Conservation (phyloP, 495 filamentous ascomycete genomes). For the Talaromyces borbonicus region DNA sequence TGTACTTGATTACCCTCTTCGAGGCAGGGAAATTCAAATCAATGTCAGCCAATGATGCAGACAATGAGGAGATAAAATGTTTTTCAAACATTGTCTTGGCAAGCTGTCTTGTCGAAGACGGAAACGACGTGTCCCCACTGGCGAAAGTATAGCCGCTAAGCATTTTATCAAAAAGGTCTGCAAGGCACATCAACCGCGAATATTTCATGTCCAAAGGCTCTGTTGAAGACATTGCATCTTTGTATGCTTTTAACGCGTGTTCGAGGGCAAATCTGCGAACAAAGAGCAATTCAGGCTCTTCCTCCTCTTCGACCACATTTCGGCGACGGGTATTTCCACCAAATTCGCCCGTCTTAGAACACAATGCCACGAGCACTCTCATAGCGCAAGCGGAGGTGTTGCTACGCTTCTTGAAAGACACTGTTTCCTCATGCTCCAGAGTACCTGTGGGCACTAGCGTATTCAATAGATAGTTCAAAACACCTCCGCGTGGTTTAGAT, state of each 20-base stretch:
- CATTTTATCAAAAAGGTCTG: conserved; percentile 89
- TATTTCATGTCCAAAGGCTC: conserved; percentile 85
- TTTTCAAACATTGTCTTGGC: conserved; percentile 97
- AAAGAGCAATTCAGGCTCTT: conserved; percentile 81
- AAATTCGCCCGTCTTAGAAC: conserved; percentile 72
- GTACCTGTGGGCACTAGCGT: conserved; percentile 72
- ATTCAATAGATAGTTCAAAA: conserved; percentile 88
- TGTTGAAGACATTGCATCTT: conserved; percentile 68
- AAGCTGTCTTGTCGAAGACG: conserved; percentile 53
- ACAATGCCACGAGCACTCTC: conserved; percentile 75
- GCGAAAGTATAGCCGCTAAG: conserved; percentile 65
- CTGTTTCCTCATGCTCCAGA: conserved; percentile 62
- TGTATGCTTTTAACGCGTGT: conserved; percentile 84
- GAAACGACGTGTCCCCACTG: conserved; percentile 35
- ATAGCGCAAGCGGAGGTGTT: conserved; percentile 79
- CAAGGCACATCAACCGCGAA: conserved; percentile 69
- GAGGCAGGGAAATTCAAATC: conserved; percentile 91
- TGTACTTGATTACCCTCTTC: conserved; percentile 90
- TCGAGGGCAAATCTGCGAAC: conserved; percentile 92
- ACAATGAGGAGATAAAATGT: conserved; percentile 79
- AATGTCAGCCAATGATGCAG: conserved; percentile 87
- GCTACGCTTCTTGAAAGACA: conserved; percentile 69
- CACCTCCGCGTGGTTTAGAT: conserved; percentile 84
- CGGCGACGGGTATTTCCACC: conserved; percentile 26
- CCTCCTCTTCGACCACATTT: conserved; percentile 49